phyloP scores from a whole-genome alignment of 352 stramenopile species.

The Albugo candida region DNA sequence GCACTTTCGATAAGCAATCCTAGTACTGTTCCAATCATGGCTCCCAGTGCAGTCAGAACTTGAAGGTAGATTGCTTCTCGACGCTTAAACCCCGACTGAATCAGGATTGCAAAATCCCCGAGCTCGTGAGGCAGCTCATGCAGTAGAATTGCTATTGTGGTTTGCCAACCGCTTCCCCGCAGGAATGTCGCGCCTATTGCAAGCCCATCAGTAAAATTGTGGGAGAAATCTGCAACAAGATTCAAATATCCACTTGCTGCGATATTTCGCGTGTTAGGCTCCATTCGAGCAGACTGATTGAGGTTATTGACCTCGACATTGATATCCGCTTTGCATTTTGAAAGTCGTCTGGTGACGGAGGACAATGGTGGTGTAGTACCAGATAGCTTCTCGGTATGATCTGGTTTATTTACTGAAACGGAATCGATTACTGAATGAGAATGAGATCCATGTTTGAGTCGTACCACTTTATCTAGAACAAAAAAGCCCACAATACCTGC shows the following conservation, averaged over 20 bases:
- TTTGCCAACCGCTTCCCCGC: constrained; percentile 56
- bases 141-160: constrained; percentile 74
- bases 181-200: constrained; percentile 84
- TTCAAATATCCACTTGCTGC: constrained; percentile 79
- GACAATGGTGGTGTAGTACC: background rate
- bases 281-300: background rate
- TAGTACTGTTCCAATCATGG: constrained; percentile 78
- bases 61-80: constrained; percentile 81
- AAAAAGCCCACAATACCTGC: constrained; percentile 51
- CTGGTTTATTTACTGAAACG: constrained; percentile 2
- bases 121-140: constrained; percentile 87
- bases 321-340: too few relatives aligned
- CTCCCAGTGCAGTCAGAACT: constrained; percentile 80
- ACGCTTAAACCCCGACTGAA: constrained; percentile 79
- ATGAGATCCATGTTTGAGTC: constrained; percentile 27
- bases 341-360: background rate
- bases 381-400: background rate
- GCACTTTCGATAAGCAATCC: constrained; percentile 57
- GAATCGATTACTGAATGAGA: constrained; percentile 14
- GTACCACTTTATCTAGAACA: constrained; percentile 69
- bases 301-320: background rate
- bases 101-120: constrained; percentile 82
- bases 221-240: constrained; percentile 76
- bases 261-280: constrained; percentile 10
- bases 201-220: constrained; percentile 89